These are phyloP conservation scores for Betula pendula DNA, from an alignment of 306 rosid species.

Conservation along the genomic window DNA sequence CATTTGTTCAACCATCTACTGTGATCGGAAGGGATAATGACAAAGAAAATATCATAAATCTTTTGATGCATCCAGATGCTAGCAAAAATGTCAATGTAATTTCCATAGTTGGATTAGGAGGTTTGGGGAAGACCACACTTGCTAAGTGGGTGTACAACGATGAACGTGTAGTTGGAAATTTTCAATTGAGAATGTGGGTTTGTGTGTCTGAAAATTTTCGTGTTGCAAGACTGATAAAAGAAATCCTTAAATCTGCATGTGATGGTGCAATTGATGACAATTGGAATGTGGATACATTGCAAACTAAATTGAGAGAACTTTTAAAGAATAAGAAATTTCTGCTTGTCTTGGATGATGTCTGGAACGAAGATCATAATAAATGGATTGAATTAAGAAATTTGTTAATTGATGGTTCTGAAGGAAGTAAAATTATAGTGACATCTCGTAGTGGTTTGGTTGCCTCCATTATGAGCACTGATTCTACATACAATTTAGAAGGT, in stretches of 20 bases:
- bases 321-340: neutral
- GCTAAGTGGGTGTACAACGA: constrained; percentile 21
- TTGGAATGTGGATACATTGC: too few species aligned
- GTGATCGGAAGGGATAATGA: neutral
- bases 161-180: constrained; percentile 11
- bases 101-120: neutral
- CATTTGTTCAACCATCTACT: neutral
- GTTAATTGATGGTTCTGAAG: neutral
- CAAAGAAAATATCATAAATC: neutral
- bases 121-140: constrained; percentile 11
- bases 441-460: neutral
- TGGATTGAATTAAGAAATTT: neutral
- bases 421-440: neutral
- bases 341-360: neutral
- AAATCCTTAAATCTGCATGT: too few species aligned
- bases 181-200: constrained; percentile 1
- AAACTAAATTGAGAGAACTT: too few species aligned
- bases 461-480: neutral
- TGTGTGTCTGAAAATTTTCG: neutral
- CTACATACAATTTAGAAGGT: neutral
- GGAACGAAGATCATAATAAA: neutral
- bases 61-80: neutral
- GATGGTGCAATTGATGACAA: too few species aligned
- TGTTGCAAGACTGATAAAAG: too few species aligned
- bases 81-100: neutral